Conservation (phyloP, 2,329 filamentous ascomycete species). For the Teratosphaeria nubilosa region DNA sequence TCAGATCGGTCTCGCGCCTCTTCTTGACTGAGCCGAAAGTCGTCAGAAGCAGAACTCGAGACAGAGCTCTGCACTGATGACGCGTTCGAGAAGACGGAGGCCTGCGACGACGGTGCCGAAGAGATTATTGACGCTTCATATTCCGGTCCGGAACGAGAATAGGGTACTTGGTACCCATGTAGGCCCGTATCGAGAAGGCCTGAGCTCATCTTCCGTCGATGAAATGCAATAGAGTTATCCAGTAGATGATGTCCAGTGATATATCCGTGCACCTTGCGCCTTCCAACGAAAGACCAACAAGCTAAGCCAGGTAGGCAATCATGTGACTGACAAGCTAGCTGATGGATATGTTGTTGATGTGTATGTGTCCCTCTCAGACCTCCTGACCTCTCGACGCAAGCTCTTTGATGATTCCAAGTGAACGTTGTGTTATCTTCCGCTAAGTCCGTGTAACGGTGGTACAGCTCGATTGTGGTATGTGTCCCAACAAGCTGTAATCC, state of each 20-base stretch:
- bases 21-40: slow-evolving; percentile 40
- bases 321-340: slow-evolving; percentile 8
- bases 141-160: slow-evolving; percentile 31
- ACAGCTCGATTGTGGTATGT: slow-evolving; percentile 2
- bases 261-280: slow-evolving; percentile 16
- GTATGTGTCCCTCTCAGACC: background rate
- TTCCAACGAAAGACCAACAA: slow-evolving; percentile 20
- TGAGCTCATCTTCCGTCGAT: slow-evolving; percentile 18
- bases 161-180: slow-evolving; percentile 24
- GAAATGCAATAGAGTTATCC: slow-evolving; percentile 15
- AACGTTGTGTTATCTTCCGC: slow-evolving; percentile 12
- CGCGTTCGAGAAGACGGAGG: slow-evolving; percentile 65
- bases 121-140: slow-evolving; percentile 64
- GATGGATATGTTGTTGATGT: background rate
- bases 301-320: slow-evolving; percentile 7
- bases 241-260: slow-evolving; percentile 16
- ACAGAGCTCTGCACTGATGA: slow-evolving; percentile 40
- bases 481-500: slow-evolving; percentile 4
- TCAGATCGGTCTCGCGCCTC: slow-evolving; percentile 19
- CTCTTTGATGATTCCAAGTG: slow-evolving; percentile 9
- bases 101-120: slow-evolving; percentile 64
- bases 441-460: background rate
- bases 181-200: slow-evolving; percentile 9
- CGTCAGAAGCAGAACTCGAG: slow-evolving; percentile 50
- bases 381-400: background rate